phyloP scores from a whole-genome alignment of 192 early-diverging fungal species.

The Rhizophagus sp. region DNA sequence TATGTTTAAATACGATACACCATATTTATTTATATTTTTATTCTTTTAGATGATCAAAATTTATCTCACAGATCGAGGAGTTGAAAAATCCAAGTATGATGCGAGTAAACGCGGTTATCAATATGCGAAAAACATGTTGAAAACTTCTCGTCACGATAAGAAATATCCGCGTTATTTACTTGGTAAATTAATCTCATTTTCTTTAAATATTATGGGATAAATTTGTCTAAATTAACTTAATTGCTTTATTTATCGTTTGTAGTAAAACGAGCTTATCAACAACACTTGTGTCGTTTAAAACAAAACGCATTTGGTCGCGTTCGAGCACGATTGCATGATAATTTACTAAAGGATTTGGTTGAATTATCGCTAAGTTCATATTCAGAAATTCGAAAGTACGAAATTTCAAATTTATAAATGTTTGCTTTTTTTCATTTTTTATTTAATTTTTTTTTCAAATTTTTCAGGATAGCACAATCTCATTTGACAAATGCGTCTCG shows the following conservation, averaged over 20 bases:
- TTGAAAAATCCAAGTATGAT: slow-evolving; percentile 50
- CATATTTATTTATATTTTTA: neutral
- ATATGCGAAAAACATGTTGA: slow-evolving; percentile 50
- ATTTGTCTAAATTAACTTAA: neutral
- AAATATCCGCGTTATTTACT: slow-evolving; percentile 53
- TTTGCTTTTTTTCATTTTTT: neutral
- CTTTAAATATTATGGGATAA: neutral
- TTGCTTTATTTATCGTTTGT: neutral
- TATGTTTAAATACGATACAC: neutral
- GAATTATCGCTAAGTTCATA: slow-evolving; percentile 59
- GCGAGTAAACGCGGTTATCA: slow-evolving; percentile 54
- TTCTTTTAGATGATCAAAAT: slow-evolving; percentile 40
- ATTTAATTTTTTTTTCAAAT: neutral
- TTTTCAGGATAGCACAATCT: slow-evolving; percentile 46
- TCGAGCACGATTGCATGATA: slow-evolving; percentile 51
- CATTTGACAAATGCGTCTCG: slow-evolving; percentile 49
- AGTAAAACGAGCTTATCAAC: slow-evolving; percentile 51
- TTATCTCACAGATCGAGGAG: slow-evolving; percentile 56
- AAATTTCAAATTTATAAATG: neutral
- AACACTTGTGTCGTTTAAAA: slow-evolving; percentile 57
- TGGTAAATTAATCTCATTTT: slow-evolving; percentile 30
- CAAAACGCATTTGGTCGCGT: slow-evolving; percentile 54
- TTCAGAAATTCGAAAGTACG: slow-evolving; percentile 60
- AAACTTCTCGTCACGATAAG: slow-evolving; percentile 48
- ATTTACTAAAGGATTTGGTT: slow-evolving; percentile 53